A percentile compares a stretch with the other conserved stretches of the same genome.
Evolutionary conservation across 2,329 filamentous ascomycete species (phyloP).

Genomic region (Alternaria brassicae): DNA sequence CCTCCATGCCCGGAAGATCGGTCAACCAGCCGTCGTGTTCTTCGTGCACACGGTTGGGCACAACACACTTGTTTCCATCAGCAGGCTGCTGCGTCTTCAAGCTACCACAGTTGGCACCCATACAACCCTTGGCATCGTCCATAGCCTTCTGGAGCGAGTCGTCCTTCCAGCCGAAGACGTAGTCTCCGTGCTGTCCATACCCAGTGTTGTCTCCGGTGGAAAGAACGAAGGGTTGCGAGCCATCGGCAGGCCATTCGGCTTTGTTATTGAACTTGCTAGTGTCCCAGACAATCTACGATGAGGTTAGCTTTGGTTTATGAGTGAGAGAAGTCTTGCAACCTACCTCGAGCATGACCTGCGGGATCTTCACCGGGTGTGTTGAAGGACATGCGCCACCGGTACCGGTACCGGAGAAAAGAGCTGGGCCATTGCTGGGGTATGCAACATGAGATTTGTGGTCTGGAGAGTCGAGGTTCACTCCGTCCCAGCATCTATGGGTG

Average conservation of each 20-base stretch:
- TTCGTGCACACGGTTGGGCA: slow-evolving; percentile 34
- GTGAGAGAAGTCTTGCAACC: not conserved
- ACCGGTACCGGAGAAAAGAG: slow-evolving; percentile 29
- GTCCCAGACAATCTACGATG: slow-evolving; percentile 51
- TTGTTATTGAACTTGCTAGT: slow-evolving; percentile 48
- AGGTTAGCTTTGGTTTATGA: not conserved
- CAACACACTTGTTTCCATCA: slow-evolving; percentile 30
- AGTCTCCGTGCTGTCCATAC: slow-evolving; percentile 37
- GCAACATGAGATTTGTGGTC: slow-evolving; percentile 61
- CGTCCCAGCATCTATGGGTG: slow-evolving; percentile 59
- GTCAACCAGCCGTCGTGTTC: slow-evolving; percentile 34
- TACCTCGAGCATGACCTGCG: slow-evolving; percentile 56
- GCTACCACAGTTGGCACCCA: slow-evolving; percentile 37
- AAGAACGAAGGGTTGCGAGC: slow-evolving; percentile 39
- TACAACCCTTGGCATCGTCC: slow-evolving; percentile 38
- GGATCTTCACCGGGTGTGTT: slow-evolving; percentile 55
- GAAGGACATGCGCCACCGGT: slow-evolving; percentile 50
- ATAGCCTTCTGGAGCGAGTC: slow-evolving; percentile 41
- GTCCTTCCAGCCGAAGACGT: slow-evolving; percentile 44
- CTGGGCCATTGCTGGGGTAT: slow-evolving; percentile 48
- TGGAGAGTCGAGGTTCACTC: slow-evolving; percentile 55
- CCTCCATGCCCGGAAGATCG: slow-evolving; percentile 27
- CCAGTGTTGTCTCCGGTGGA: slow-evolving; percentile 33
- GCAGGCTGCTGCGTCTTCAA: slow-evolving; percentile 36
- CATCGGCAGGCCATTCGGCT: slow-evolving; percentile 41